Evolutionary conservation across 345 rosid genomes (phyloP).

Genomic region (Laguncularia racemosa): DNA sequence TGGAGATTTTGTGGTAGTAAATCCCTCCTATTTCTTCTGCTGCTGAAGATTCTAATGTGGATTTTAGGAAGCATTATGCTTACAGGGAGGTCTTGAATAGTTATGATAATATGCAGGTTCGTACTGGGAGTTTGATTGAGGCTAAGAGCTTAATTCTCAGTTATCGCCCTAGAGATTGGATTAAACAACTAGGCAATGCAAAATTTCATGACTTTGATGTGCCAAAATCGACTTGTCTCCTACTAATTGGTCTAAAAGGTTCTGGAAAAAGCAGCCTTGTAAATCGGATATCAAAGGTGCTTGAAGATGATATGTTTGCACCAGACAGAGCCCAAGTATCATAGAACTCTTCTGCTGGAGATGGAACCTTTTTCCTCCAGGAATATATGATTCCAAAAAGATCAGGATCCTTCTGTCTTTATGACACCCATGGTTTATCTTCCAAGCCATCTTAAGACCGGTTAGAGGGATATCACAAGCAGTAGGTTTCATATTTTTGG

Average conservation of each 20-base stretch:
- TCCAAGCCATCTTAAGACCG: too few relatives aligned
- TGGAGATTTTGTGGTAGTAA: conserved; percentile 12
- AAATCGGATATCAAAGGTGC: too few relatives aligned
- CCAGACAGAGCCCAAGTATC: too few relatives aligned
- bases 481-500: too few relatives aligned
- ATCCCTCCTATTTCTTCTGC: conserved; percentile 11
- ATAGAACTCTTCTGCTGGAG: conserved; percentile 33
- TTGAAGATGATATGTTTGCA: too few relatives aligned
- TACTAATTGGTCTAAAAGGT: too few relatives aligned
- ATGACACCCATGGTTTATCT: too few relatives aligned
- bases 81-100: conserved; percentile 34
- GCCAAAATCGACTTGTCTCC: conserved; percentile 52
- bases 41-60: conserved; percentile 15
- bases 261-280: too few relatives aligned
- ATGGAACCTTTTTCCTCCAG: conserved; percentile 67
- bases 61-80: conserved; percentile 21
- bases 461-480: too few relatives aligned
- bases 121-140: conserved; percentile 20
- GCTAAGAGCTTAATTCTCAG: too few relatives aligned
- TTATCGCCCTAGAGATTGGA: conserved; percentile 63
- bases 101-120: conserved; percentile 23
- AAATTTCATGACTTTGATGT: conserved; percentile 29
- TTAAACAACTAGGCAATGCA: conserved; percentile 27
- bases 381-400: conserved; percentile 64
- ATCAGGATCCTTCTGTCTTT: conserved; percentile 54